Evolutionary conservation across 169 alveolate species (phyloP).

Genomic region (Amoebophrya sp.): DNA sequence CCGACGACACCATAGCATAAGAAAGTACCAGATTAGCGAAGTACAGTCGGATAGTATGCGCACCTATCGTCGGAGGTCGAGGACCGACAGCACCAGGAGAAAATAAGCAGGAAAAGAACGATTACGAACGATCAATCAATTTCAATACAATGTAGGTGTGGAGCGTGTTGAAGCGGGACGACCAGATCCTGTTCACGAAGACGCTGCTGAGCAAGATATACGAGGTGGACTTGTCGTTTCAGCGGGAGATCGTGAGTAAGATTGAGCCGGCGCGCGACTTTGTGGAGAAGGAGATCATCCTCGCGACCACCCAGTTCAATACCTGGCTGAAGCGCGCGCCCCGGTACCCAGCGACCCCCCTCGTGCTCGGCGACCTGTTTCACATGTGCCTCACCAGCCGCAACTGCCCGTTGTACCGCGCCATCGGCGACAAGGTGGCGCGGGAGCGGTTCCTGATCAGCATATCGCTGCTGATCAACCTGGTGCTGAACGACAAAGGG

Average conservation of each 20-base stretch:
- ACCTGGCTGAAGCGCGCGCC: not conserved
- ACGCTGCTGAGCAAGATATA: not conserved
- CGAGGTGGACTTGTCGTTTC: not conserved
- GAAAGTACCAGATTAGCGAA: no score
- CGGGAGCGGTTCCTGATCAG: not conserved
- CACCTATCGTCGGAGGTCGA: no score
- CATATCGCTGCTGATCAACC: not conserved
- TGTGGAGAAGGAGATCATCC: not conserved
- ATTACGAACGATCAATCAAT: no score
- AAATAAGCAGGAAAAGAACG: no score
- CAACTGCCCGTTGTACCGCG: not conserved
- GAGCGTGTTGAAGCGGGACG: not conserved
- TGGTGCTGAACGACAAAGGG: not conserved
- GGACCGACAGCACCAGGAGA: no score
- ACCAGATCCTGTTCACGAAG: not conserved
- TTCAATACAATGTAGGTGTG: not conserved
- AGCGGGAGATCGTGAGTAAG: not conserved
- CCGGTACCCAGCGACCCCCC: not conserved
- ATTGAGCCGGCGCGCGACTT: not conserved
- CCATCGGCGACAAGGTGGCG: not conserved
- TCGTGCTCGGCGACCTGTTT: not conserved
- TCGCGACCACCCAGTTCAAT: not conserved
- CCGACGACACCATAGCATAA: no score
- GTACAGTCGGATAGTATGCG: no score
- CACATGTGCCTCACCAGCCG: not conserved